Conservation (phyloP, 202 grass and related monocot genomes). For the Panicum virgatum region DNA sequence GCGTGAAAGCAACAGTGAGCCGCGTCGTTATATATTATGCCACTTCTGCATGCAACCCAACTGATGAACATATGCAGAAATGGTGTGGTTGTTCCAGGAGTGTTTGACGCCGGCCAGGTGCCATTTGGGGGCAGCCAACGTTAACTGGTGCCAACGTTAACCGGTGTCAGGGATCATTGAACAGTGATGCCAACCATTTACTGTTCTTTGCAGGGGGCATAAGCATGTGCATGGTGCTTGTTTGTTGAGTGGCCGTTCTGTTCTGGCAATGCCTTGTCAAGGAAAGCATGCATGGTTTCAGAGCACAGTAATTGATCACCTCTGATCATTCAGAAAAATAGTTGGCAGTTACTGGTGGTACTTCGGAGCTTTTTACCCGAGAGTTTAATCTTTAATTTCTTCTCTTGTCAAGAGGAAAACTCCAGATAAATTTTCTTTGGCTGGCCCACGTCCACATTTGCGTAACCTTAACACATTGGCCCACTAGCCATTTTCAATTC, state of each 20-base stretch:
- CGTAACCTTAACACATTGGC: background rate
- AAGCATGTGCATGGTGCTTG: slow-evolving; percentile 25
- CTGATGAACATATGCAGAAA: background rate
- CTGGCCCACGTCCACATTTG: background rate
- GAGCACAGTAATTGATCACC: background rate
- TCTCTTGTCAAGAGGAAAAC: background rate
- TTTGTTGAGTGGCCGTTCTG: background rate
- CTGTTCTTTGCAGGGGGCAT: slow-evolving; percentile 23
- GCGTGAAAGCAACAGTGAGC: slow-evolving; percentile 34
- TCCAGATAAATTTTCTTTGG: background rate
- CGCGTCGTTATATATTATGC: background rate
- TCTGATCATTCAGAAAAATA: background rate
- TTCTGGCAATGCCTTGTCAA: background rate
- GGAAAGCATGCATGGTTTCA: background rate
- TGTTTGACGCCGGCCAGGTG: background rate
- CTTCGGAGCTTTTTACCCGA: background rate
- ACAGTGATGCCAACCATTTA: slow-evolving; percentile 2
- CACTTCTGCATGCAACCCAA: background rate
- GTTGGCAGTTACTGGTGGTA: background rate
- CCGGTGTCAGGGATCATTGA: slow-evolving; percentile 32
- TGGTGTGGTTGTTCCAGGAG: background rate
- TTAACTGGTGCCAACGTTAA: slow-evolving; percentile 33
- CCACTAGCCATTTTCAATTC: too few relatives aligned
- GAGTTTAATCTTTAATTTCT: background rate
- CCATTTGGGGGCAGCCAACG: slow-evolving; percentile 12